These are phyloP conservation scores for Vitis cinerea DNA, from an alignment of 164 flowering plant species.

Conservation along the genomic window DNA sequence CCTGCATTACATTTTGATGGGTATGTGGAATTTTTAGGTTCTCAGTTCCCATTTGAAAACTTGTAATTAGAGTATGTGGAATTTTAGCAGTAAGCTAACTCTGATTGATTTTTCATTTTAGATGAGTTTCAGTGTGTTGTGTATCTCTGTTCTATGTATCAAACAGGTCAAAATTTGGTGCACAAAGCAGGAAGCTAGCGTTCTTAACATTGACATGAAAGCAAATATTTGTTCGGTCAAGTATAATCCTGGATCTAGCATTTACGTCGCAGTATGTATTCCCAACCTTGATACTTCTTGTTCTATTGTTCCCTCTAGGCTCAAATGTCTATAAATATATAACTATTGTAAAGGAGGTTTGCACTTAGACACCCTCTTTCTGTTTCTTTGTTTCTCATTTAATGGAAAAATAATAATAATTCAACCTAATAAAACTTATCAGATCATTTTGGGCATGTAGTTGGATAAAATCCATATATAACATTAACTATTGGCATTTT, in stretches of 20 bases:
- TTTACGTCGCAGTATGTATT: slow-evolving; percentile 61
- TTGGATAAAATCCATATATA: slow-evolving; percentile 1
- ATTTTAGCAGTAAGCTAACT: no score
- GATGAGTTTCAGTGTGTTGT: no score
- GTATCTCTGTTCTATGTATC: slow-evolving; percentile 8
- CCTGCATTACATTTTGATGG: no score
- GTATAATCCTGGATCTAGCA: slow-evolving; percentile 83
- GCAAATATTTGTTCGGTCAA: slow-evolving; percentile 92
- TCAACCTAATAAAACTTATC: neutral
- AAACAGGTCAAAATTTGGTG: slow-evolving; percentile 90
- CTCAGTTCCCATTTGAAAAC: no score
- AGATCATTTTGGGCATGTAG: no score
- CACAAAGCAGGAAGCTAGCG: slow-evolving; percentile 82
- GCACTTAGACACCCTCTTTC: no score
- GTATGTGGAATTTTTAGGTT: no score
- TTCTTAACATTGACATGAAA: slow-evolving; percentile 78
- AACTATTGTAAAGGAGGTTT: no score
- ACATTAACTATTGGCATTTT: slow-evolving; percentile 13
- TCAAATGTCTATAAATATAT: neutral
- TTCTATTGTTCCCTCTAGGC: neutral
- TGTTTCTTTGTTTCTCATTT: no score
- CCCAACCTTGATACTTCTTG: neutral
- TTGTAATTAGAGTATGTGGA: no score
- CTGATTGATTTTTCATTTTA: no score
- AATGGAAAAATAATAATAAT: neutral